phyloP scores from a whole-genome alignment of 2,329 filamentous ascomycete species.

The Arachnopeziza araneosa region DNA sequence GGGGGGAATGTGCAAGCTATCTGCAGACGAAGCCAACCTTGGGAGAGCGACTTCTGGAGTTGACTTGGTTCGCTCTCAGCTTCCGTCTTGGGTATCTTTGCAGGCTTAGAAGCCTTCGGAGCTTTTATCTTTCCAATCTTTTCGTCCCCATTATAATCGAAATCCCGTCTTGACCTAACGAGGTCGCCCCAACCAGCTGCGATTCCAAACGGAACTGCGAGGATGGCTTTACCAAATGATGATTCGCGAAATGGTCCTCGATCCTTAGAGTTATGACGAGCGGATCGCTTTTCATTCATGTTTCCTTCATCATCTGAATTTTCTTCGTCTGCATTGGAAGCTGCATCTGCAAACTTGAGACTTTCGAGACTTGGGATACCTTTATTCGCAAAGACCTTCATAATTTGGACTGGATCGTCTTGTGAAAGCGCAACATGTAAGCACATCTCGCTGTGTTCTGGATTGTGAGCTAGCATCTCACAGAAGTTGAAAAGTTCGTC shows the following conservation, averaged over 20 bases:
- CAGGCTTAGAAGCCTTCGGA: no score
- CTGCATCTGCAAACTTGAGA: constrained; percentile 4
- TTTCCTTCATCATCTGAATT: neutral
- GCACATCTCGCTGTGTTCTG: constrained; percentile 7
- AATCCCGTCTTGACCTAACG: neutral
- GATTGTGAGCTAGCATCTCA: constrained; percentile 3
- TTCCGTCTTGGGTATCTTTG: neutral
- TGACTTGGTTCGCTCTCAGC: neutral
- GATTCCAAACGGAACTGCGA: neutral
- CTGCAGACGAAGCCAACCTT: neutral
- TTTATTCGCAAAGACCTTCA: constrained; percentile 4
- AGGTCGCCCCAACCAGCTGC: neutral
- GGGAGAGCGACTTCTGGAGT: neutral
- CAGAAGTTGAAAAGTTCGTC: constrained; percentile 8
- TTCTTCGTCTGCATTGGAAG: neutral
- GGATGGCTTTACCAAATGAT: neutral
- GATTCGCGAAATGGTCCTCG: no score
- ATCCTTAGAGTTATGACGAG: no score
- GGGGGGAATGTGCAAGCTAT: neutral
- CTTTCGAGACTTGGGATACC: constrained; percentile 6
- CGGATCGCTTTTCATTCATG: neutral
- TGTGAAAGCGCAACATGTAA: constrained; percentile 7
- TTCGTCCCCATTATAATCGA: neutral
- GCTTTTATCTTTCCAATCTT: neutral
- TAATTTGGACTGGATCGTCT: neutral